Evolutionary conservation across 257 asterid genomes (phyloP).

Genomic region (Prunella vulgaris): DNA sequence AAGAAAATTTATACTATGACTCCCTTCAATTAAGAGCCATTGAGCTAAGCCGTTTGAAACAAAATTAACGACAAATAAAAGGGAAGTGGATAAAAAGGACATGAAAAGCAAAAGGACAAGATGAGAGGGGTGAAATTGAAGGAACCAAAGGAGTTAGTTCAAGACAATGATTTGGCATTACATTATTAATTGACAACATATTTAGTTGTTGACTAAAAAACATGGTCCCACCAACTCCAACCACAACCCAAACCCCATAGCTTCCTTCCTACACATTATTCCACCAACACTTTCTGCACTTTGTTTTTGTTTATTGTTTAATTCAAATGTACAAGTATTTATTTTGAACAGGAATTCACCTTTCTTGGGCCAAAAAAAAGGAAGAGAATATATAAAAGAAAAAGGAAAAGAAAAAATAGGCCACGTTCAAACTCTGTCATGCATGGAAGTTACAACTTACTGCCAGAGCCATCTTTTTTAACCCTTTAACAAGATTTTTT

Average conservation of each 20-base stretch:
- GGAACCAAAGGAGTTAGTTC: conserved; percentile 23
- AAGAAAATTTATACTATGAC: conserved; percentile 2
- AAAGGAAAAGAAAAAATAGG: background rate
- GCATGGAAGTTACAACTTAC: conserved; percentile 18
- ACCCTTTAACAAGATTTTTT: conserved; percentile 13
- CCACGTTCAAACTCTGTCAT: conserved; percentile 11
- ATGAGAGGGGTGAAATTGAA: conserved; percentile 23
- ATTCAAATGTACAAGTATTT: conserved; percentile 1
- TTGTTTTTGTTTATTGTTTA: background rate
- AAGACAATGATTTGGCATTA: conserved; percentile 24
- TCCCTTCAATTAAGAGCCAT: conserved; percentile 14
- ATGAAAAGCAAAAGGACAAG: conserved; percentile 8
- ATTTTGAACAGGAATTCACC: conserved; percentile 23
- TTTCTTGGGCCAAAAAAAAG: conserved; percentile 30
- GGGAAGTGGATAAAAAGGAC: background rate
- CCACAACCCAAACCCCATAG: conserved; percentile 30
- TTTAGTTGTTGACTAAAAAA: conserved; percentile 25
- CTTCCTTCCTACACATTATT: conserved; percentile 19
- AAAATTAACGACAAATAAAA: background rate
- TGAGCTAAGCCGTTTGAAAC: background rate
- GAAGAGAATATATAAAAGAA: background rate
- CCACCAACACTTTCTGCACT: conserved; percentile 26
- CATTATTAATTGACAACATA: conserved; percentile 27
- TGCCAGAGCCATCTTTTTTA: conserved; percentile 8
- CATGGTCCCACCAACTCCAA: conserved; percentile 35